These are phyloP conservation scores for Phylloboletellus chloephorus DNA, from an alignment of 1,284 basidiomycete genomes.

Conservation along the genomic window DNA sequence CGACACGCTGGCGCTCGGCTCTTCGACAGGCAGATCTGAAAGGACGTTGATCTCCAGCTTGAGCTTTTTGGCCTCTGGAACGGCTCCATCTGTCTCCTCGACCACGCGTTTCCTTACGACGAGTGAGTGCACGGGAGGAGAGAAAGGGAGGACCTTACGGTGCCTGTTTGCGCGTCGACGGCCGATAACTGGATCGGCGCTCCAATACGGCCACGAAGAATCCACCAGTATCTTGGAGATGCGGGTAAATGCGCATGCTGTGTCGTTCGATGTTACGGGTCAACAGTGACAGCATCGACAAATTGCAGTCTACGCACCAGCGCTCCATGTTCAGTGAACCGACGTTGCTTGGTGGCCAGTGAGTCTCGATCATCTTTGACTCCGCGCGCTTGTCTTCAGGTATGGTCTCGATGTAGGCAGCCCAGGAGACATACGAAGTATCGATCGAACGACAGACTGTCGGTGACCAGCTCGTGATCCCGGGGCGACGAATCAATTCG, in stretches of 20 bases:
- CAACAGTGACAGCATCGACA: neutral
- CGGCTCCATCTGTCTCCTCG: conserved; percentile 33
- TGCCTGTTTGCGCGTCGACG: conserved; percentile 14
- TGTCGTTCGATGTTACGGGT: conserved; percentile 2
- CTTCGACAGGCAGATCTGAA: conserved; percentile 4
- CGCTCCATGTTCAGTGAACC: conserved; percentile 57
- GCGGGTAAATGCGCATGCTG: conserved; percentile 88
- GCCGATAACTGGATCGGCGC: conserved; percentile 32
- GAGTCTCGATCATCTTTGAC: conserved; percentile 59
- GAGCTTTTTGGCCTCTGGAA: conserved; percentile 45
- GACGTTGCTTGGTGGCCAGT: conserved; percentile 77
- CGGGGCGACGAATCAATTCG: conserved; percentile 68
- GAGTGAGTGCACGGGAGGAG: conserved; percentile 8
- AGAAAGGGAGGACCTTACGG: conserved; percentile 18
- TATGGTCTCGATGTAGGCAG: conserved; percentile 48
- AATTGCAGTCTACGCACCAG: conserved; percentile 47
- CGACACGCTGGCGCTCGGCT: conserved; percentile 14
- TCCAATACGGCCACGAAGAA: conserved; percentile 95
- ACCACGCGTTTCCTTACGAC: conserved; percentile 41
- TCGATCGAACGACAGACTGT: conserved; percentile 40
- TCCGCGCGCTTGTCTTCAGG: conserved; percentile 45
- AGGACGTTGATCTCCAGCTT: conserved; percentile 33
- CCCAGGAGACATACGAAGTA: conserved; percentile 40
- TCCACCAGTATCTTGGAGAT: conserved; percentile 94
- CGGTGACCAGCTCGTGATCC: conserved; percentile 73